Conservation (phyloP, 371 early-diverging fungal genomes). For the Massospora cicadina region DNA sequence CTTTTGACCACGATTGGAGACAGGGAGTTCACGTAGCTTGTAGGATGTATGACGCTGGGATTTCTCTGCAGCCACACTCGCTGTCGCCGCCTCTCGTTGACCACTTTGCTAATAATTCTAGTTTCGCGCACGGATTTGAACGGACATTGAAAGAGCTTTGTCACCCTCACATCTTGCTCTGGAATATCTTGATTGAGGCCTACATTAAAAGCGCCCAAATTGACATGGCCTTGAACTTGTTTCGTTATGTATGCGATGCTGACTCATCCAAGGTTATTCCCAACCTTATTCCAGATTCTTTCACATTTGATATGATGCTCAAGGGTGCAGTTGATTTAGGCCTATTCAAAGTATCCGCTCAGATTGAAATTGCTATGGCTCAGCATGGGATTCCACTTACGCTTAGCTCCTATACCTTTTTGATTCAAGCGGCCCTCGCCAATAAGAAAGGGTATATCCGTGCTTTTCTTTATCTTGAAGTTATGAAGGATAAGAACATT, state of each 20-base stretch:
- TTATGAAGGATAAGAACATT: conserved; percentile 48
- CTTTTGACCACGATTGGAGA: conserved; percentile 21
- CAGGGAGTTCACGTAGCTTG: conserved; percentile 42
- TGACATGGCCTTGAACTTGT: not conserved
- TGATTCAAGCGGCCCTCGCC: conserved; percentile 29
- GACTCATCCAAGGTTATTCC: conserved; percentile 11
- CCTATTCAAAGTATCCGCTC: conserved; percentile 33
- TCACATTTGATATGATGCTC: conserved; percentile 42
- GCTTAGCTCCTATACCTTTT: conserved; percentile 30
- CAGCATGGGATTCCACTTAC: conserved; percentile 30
- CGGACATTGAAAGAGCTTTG: not conserved
- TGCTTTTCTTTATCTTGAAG: conserved; percentile 55
- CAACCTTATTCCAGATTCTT: conserved; percentile 27
- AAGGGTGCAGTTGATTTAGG: conserved; percentile 29
- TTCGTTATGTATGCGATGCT: not conserved
- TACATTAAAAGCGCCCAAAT: not conserved
- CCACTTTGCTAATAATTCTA: not conserved
- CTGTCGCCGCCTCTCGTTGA: conserved; percentile 15
- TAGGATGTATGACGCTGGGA: conserved; percentile 38
- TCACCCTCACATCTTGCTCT: not conserved
- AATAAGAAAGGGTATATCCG: conserved; percentile 44
- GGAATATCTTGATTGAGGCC: not conserved
- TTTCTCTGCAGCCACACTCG: conserved; percentile 24
- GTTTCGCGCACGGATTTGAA: not conserved
- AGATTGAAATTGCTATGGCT: conserved; percentile 34